phyloP scores from a whole-genome alignment of 208 protist species.

The Crithidia thermophila region DNA sequence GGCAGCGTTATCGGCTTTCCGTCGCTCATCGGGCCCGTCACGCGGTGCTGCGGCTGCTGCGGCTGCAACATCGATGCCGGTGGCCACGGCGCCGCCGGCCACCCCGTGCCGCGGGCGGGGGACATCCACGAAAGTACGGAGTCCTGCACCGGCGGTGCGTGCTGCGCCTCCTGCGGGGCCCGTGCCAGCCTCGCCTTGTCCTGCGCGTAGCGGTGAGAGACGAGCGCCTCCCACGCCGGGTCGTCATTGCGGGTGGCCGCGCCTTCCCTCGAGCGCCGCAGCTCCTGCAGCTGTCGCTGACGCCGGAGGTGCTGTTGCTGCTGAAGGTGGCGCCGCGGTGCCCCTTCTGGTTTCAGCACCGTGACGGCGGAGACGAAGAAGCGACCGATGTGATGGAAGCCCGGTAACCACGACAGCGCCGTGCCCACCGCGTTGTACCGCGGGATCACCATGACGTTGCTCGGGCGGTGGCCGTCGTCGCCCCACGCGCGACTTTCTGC shows the following conservation, averaged over 20 bases:
- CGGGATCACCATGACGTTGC: slow-evolving; percentile 11
- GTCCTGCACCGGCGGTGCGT: not conserved
- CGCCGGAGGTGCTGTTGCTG: not conserved
- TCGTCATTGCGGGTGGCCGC: not conserved
- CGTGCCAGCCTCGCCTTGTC: not conserved
- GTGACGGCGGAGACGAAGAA: slow-evolving; percentile 24
- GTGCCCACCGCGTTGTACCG: slow-evolving; percentile 36
- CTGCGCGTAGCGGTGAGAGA: not conserved
- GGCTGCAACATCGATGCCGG: not conserved
- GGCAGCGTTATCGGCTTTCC: no score
- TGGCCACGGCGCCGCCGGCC: not conserved
- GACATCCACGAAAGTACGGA: slow-evolving; percentile 9
- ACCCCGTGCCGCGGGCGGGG: slow-evolving; percentile 3
- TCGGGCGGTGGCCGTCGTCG: not conserved
- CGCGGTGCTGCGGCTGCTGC: no score
- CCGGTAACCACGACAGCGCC: slow-evolving; percentile 43
- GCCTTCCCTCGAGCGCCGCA: no score
- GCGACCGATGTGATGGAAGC: slow-evolving; percentile 31
- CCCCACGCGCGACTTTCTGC: not conserved
- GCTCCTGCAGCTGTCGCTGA: slow-evolving; percentile 1
- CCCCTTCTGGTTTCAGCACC: slow-evolving; percentile 3
- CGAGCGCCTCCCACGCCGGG: slow-evolving; percentile 4
- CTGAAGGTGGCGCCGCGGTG: not conserved
- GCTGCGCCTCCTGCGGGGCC: not conserved
- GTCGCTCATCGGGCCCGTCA: no score